phyloP scores from a whole-genome alignment of 768 basidiomycete genomes.

The Mycena olivaceomarginata region DNA sequence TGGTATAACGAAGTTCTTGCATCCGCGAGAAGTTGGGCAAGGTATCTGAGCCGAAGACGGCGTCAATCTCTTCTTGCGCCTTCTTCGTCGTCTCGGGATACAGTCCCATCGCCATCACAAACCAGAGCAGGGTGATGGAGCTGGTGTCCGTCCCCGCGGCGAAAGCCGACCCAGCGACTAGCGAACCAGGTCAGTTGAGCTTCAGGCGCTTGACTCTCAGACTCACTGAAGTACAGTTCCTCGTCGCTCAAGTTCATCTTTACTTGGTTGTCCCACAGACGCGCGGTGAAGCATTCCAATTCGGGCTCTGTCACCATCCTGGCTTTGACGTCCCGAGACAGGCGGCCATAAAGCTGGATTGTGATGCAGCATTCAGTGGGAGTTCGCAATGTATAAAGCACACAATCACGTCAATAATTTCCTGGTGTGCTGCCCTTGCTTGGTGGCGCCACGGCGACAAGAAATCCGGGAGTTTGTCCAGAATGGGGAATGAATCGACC shows the following conservation, averaged over 20 bases:
- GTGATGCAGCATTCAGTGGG: neutral
- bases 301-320: neutral
- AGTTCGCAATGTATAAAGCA: neutral
- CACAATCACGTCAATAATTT: neutral
- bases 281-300: neutral
- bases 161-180: conserved; percentile 4
- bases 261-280: conserved; percentile 1
- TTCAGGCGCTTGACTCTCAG: too few species aligned
- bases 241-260: neutral
- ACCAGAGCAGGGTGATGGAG: conserved; percentile 12
- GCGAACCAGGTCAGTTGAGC: neutral
- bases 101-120: conserved; percentile 13
- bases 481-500: neutral
- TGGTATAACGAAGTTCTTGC: conserved; percentile 7
- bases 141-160: too few species aligned
- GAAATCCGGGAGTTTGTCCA: neutral
- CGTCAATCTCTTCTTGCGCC: neutral
- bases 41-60: neutral
- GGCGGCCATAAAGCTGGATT: neutral
- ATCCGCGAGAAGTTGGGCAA: conserved; percentile 1
- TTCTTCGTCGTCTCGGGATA: neutral
- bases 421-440: neutral
- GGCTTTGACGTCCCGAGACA: neutral
- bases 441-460: neutral
- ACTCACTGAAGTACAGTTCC: conserved; percentile 7